Conservation (phyloP, 768 basidiomycete genomes). For the Lyophyllum atratum region DNA sequence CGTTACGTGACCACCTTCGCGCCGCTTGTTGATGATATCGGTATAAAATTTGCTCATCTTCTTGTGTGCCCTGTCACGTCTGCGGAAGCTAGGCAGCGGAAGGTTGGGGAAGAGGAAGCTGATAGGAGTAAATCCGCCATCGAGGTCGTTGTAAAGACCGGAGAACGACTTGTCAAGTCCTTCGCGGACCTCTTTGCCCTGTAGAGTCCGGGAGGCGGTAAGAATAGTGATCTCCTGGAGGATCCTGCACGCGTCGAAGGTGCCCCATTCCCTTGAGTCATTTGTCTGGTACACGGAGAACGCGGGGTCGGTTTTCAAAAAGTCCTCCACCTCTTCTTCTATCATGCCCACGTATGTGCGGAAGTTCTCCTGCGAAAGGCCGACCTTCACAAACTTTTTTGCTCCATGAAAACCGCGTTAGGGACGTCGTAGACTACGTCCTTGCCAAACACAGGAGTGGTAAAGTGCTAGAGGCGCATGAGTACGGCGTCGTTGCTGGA, state of each 20-base stretch:
- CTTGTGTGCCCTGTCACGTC: slow-evolving; percentile 85
- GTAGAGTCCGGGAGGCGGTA: slow-evolving; percentile 91
- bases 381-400: slow-evolving; percentile 98
- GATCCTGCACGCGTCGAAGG: slow-evolving; percentile 70
- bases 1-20: slow-evolving; percentile 45
- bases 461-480: slow-evolving; percentile 64
- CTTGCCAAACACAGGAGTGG: slow-evolving; percentile 94
- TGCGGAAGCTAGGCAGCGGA: slow-evolving; percentile 87
- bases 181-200: slow-evolving; percentile 87
- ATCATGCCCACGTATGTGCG: slow-evolving; percentile 85
- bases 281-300: slow-evolving; percentile 66
- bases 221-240: slow-evolving; percentile 92
- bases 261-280: slow-evolving; percentile 76
- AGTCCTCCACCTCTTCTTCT: slow-evolving; percentile 72
- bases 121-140: slow-evolving; percentile 94
- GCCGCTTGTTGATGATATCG: slow-evolving; percentile 78
- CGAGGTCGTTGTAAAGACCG: slow-evolving; percentile 81
- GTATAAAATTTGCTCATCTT: slow-evolving; percentile 95
- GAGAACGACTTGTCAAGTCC: slow-evolving; percentile 84
- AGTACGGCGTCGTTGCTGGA: neutral
- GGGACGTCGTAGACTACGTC: slow-evolving; percentile 98
- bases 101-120: slow-evolving; percentile 96
- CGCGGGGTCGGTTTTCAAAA: slow-evolving; percentile 61
- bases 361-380: slow-evolving; percentile 90
- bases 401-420: slow-evolving; percentile 97